phyloP scores from a whole-genome alignment of 2,329 filamentous ascomycete species.

The Cercospora sp. region DNA sequence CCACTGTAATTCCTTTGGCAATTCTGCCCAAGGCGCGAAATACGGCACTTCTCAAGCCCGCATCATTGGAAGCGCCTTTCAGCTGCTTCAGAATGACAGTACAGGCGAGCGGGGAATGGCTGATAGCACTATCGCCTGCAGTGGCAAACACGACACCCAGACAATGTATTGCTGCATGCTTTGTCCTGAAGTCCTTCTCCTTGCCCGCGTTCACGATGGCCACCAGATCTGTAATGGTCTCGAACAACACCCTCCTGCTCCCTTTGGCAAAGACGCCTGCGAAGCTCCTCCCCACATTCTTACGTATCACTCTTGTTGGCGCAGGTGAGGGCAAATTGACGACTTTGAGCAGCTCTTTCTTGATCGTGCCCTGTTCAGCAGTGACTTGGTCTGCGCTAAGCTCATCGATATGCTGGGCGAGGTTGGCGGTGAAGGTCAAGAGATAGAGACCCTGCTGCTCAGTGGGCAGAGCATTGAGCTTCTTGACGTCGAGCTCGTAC shows the following conservation, averaged over 20 bases:
- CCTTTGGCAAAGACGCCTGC: conserved; percentile 79
- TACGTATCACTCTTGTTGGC: conserved; percentile 84
- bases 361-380: conserved; percentile 85
- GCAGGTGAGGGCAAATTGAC: conserved; percentile 78
- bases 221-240: conserved; percentile 87
- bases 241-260: conserved; percentile 87
- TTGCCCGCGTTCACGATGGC: conserved; percentile 72
- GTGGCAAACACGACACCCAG: conserved; percentile 85
- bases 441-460: conserved; percentile 97
- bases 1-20: conserved; percentile 69
- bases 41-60: conserved; percentile 76
- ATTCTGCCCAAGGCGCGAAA: conserved; percentile 77
- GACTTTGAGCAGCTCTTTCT: conserved; percentile 92
- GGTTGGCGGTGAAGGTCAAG: conserved; percentile 79
- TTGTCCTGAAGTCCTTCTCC: conserved; percentile 75
- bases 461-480: conserved; percentile 82
- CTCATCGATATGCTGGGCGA: conserved; percentile 75
- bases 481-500: conserved; percentile 76
- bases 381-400: conserved; percentile 79
- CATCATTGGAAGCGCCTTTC: conserved; percentile 76
- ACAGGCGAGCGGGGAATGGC: conserved; percentile 73
- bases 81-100: conserved; percentile 73
- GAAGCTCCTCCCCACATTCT: conserved; percentile 82
- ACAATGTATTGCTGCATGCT: conserved; percentile 84
- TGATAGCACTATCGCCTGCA: conserved; percentile 91